These are phyloP conservation scores for Berberis vulgaris DNA, from an alignment of 164 flowering plant genomes.

Conservation along the genomic window DNA sequence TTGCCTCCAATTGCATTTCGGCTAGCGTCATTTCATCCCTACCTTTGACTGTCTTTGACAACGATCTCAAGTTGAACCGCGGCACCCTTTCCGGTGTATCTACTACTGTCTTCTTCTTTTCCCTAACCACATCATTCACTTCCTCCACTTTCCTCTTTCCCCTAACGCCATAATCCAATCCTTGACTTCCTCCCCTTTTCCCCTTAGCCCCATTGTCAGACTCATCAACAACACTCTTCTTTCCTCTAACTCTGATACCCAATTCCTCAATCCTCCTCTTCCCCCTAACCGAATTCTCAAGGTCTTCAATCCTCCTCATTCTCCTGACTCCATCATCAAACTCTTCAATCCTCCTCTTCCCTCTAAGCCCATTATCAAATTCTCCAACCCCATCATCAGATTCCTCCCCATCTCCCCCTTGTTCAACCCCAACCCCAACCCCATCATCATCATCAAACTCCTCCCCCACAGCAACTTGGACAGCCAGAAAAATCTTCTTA, in stretches of 20 bases:
- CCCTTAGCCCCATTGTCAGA: too few species aligned
- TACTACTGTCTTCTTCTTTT: too few species aligned
- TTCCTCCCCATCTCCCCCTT: neutral
- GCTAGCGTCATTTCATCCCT: constrained; percentile 64
- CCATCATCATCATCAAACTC: constrained; percentile 1
- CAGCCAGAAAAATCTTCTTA: constrained; percentile 58
- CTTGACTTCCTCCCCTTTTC: too few species aligned
- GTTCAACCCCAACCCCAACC: neutral
- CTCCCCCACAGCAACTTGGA: constrained; percentile 28
- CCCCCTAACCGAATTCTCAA: too few species aligned
- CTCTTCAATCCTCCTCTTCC: neutral
- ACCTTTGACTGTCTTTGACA: constrained; percentile 18
- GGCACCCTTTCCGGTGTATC: neutral
- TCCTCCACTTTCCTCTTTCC: too few species aligned
- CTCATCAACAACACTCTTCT: too few species aligned
- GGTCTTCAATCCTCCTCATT: neutral
- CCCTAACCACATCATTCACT: too few species aligned
- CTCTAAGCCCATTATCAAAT: neutral
- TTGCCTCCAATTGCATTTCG: constrained; percentile 22
- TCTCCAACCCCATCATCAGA: too few species aligned
- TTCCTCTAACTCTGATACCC: too few species aligned
- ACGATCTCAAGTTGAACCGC: constrained; percentile 4
- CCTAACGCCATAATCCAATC: too few species aligned
- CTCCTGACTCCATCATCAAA: neutral
- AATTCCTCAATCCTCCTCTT: constrained; percentile 4